Conservation (phyloP, 495 filamentous ascomycete genomes). For the Aspergillus nidulans region DNA sequence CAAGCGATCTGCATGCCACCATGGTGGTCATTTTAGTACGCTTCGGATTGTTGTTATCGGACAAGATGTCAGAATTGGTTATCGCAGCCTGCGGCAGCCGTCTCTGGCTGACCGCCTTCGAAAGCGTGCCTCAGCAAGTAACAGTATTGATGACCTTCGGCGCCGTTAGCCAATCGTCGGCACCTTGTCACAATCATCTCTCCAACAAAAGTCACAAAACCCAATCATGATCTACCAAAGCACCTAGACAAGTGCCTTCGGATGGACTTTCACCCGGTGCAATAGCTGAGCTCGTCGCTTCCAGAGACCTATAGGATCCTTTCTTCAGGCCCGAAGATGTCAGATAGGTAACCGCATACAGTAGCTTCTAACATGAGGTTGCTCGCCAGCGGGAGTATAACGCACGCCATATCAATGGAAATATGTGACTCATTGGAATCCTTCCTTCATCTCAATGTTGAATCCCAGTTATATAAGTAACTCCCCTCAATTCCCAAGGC, state of each 20-base stretch:
- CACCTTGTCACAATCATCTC: conserved; percentile 9
- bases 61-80: conserved; percentile 4
- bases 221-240: too few relatives aligned
- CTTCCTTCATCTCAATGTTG: not conserved
- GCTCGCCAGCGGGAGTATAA: not conserved
- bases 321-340: not conserved
- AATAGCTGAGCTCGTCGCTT: not conserved
- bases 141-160: conserved; percentile 18
- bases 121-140: conserved; percentile 1
- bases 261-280: conserved; percentile 5
- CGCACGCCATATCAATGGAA: not conserved
- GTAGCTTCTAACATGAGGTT: not conserved
- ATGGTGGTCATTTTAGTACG: conserved; percentile 25
- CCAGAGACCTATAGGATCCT: not conserved
- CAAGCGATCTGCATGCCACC: conserved; percentile 34
- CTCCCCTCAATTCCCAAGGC: not conserved
- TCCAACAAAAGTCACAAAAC: not conserved
- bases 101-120: conserved; percentile 7
- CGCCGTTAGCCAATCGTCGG: conserved; percentile 31
- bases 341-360: not conserved
- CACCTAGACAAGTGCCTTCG: not conserved
- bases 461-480: too few relatives aligned
- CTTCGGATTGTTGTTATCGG: conserved; percentile 8
- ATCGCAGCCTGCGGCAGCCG: conserved; percentile 1
- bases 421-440: not conserved